Evolutionary conservation across 164 flowering plant genomes (phyloP).

Genomic region (Stephania cephalantha): DNA sequence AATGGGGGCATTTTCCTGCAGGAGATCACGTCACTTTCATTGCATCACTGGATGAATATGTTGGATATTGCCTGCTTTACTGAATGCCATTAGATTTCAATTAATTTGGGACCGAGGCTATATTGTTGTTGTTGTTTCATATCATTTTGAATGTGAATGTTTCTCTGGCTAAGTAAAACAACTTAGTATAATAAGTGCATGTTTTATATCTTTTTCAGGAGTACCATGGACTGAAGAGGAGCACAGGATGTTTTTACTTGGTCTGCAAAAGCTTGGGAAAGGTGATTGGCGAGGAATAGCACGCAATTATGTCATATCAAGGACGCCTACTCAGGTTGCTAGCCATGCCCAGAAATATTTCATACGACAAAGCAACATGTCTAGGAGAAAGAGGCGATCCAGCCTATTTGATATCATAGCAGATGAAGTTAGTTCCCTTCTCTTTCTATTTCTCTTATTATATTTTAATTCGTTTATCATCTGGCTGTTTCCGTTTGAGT

Average conservation of each 20-base stretch:
- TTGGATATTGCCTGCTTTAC: neutral
- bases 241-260: slow-evolving; percentile 82
- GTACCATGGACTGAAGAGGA: slow-evolving; percentile 93
- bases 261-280: slow-evolving; percentile 85
- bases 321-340: slow-evolving; percentile 90
- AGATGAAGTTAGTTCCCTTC: slow-evolving; percentile 52
- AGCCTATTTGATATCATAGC: slow-evolving; percentile 80
- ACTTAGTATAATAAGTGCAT: neutral
- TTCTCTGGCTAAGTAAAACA: neutral
- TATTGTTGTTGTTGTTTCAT: neutral
- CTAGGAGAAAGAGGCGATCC: slow-evolving; percentile 78
- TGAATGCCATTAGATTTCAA: neutral
- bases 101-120: too few relatives aligned
- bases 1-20: too few relatives aligned
- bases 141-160: too few relatives aligned
- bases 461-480: neutral
- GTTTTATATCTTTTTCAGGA: slow-evolving; percentile 35
- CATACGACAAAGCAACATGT: slow-evolving; percentile 68
- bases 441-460: neutral
- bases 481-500: neutral
- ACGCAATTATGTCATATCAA: slow-evolving; percentile 72
- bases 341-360: slow-evolving; percentile 93
- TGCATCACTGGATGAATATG: neutral
- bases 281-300: slow-evolving; percentile 98
- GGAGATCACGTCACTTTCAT: neutral